Conservation (phyloP, 495 filamentous ascomycete genomes). For the Umbilicaria muhlenbergii region DNA sequence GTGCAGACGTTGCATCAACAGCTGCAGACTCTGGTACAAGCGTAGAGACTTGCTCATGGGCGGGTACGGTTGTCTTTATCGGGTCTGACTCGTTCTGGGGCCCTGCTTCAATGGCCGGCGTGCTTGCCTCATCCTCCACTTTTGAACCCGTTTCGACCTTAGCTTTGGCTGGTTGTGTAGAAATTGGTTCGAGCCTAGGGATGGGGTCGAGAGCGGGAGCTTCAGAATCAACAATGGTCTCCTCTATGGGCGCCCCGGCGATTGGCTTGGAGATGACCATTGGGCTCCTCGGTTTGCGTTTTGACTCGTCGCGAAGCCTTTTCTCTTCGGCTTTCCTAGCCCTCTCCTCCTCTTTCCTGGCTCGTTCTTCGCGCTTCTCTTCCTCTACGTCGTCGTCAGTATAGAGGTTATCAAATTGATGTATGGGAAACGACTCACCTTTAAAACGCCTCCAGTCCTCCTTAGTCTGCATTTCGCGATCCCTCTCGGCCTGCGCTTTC, state of each 20-base stretch:
- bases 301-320: conserved; percentile 26
- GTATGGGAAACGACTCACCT: conserved; percentile 21
- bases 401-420: neutral
- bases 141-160: neutral
- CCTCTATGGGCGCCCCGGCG: conserved; percentile 8
- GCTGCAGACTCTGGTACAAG: neutral
- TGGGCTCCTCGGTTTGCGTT: conserved; percentile 17
- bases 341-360: conserved; percentile 34
- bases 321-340: conserved; percentile 33
- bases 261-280: neutral
- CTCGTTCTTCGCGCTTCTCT: conserved; percentile 34
- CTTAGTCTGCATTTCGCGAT: conserved; percentile 12
- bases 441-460: conserved; percentile 27
- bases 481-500: conserved; percentile 27
- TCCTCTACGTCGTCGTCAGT: conserved; percentile 23
- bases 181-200: conserved; percentile 6
- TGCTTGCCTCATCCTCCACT: conserved; percentile 1
- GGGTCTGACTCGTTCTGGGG: neutral
- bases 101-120: too few relatives aligned
- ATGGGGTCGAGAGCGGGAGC: conserved; percentile 9
- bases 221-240: conserved; percentile 9
- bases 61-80: neutral
- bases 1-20: conserved; percentile 1
- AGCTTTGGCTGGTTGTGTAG: conserved; percentile 2
- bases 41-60: neutral